A percentile compares a stretch with the other conserved stretches of the same genome.
phyloP scores from a whole-genome alignment of 2,329 filamentous ascomycete genomes.

The Apiospora phragmitis region DNA sequence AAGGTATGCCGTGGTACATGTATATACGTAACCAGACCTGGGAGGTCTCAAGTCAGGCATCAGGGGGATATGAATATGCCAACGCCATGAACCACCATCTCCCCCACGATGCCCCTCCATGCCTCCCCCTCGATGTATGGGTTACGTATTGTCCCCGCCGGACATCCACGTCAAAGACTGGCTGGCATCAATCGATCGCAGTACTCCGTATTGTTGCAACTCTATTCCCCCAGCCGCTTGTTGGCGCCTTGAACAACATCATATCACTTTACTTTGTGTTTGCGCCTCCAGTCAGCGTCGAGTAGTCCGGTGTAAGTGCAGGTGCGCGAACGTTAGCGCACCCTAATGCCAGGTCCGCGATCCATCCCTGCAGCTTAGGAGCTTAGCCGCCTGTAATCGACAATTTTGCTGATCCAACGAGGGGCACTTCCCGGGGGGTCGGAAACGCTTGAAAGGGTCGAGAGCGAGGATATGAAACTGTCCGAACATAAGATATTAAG shows the following conservation, averaged over 20 bases:
- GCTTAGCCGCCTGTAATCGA: background rate
- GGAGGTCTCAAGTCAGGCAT: background rate
- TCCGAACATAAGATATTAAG: background rate
- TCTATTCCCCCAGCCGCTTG: background rate
- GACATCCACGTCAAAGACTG: background rate
- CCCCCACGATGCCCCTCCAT: background rate
- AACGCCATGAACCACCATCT: background rate
- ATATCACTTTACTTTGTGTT: background rate
- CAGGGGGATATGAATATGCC: background rate
- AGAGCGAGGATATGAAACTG: background rate
- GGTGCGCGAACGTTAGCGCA: background rate
- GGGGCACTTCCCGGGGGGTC: background rate
- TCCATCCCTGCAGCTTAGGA: background rate
- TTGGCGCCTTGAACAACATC: background rate
- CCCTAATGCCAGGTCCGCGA: conserved; percentile 7
- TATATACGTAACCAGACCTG: background rate
- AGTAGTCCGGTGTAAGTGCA: background rate
- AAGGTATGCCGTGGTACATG: background rate
- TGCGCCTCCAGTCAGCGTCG: background rate
- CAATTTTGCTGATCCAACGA: background rate
- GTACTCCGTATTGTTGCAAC: background rate
- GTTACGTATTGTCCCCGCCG: background rate
- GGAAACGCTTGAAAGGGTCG: background rate
- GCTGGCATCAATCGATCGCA: background rate
- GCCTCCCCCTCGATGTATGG: background rate